Percentiles rank a stretch among this genome's conserved stretches.
phyloP scores from a whole-genome alignment of 2,329 filamentous ascomycete species.

The Scleromitrula shiraiana region DNA sequence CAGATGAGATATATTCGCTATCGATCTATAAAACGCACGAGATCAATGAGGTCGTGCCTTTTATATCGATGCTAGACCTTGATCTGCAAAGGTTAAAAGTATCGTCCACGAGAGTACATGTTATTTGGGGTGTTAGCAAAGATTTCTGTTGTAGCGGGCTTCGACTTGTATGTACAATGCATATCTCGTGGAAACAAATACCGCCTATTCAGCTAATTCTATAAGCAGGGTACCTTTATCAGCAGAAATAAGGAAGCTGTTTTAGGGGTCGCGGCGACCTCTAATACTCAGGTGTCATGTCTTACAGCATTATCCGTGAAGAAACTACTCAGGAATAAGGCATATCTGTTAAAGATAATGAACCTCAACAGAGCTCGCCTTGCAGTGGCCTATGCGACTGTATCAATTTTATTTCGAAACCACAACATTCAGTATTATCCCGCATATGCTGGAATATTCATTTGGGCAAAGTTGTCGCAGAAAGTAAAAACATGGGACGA shows the following conservation, averaged over 20 bases:
- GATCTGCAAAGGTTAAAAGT: no score
- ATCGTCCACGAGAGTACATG: background rate
- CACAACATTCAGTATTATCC: no score
- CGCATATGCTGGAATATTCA: no score
- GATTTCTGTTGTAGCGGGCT: no score
- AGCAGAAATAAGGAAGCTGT: background rate
- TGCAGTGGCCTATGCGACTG: background rate
- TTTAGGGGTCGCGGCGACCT: no score
- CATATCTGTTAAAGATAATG: background rate
- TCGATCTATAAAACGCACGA: conserved; percentile 33
- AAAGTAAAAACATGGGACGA: background rate
- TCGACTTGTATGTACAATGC: no score
- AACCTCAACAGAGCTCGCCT: background rate
- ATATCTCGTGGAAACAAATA: no score
- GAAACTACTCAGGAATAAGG: background rate
- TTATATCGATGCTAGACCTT: no score
- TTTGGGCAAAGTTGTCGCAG: background rate
- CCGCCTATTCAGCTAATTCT: background rate
- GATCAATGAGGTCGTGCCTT: conserved; percentile 30
- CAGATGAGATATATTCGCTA: conserved; percentile 1
- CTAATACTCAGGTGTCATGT: no score
- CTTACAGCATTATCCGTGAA: background rate
- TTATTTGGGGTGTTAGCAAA: no score
- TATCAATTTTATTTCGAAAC: background rate
- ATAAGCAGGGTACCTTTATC: background rate